phyloP scores from a whole-genome alignment of 306 rosid species.

The Gastrolobium villosum region DNA sequence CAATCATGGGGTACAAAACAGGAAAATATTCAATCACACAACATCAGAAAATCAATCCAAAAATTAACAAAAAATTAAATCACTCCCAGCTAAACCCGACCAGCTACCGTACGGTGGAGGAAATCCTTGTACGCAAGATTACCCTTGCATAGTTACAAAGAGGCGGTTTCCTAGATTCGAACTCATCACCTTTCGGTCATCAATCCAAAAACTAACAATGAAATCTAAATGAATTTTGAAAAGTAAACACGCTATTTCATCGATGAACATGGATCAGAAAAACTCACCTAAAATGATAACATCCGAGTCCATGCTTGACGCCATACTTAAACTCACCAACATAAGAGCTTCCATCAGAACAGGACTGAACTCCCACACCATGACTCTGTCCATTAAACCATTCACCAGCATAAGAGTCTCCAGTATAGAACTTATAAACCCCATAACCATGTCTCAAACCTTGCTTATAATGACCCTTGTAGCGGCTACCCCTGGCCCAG shows the following conservation, averaged over 20 bases:
- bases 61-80: too few relatives aligned
- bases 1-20: not conserved
- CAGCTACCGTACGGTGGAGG: too few relatives aligned
- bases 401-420: slow-evolving; percentile 86
- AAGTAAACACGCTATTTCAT: not conserved
- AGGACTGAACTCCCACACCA: slow-evolving; percentile 84
- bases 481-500: slow-evolving; percentile 87
- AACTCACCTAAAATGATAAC: slow-evolving; percentile 86
- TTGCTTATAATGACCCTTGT: slow-evolving; percentile 76
- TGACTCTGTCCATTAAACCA: slow-evolving; percentile 94
- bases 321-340: slow-evolving; percentile 85
- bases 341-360: slow-evolving; percentile 87
- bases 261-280: not conserved
- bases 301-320: slow-evolving; percentile 83
- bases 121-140: too few relatives aligned
- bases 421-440: slow-evolving; percentile 76
- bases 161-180: too few relatives aligned
- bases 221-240: not conserved
- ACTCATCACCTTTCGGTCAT: too few relatives aligned
- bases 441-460: slow-evolving; percentile 90
- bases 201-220: not conserved
- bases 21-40: slow-evolving; percentile 9
- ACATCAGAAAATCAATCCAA: not conserved
- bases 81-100: too few relatives aligned
- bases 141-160: too few relatives aligned